Evolutionary conservation across 2,329 filamentous ascomycete genomes (phyloP).

Genomic region (Magnaporthales sp.): DNA sequence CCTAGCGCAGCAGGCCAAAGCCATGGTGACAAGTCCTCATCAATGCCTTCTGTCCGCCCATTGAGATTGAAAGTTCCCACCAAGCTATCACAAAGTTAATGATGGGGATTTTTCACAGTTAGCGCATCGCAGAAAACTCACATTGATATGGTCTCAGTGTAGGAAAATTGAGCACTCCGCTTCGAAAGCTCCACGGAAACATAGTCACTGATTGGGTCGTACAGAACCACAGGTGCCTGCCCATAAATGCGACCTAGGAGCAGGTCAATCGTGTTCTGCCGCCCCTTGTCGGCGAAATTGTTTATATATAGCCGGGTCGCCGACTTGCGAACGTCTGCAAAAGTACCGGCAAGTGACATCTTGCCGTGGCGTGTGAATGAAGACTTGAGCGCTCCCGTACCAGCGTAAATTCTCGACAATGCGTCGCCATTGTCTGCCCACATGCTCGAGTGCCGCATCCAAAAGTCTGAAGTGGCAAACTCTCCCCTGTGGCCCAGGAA

Average conservation of each 20-base stretch:
- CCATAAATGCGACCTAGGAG: constrained; percentile 78
- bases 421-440: constrained; percentile 98
- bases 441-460: constrained; percentile 82
- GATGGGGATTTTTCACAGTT: neutral
- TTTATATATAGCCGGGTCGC: constrained; percentile 94
- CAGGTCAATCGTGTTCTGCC: constrained; percentile 92
- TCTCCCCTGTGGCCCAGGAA: constrained; percentile 70
- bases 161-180: constrained; percentile 64
- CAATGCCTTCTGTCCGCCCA: constrained; percentile 69
- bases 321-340: constrained; percentile 93
- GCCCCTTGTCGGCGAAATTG: constrained; percentile 88
- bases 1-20: constrained; percentile 57
- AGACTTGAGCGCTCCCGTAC: constrained; percentile 89
- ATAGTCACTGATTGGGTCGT: constrained; percentile 90
- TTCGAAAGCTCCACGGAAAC: constrained; percentile 69
- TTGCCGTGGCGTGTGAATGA: constrained; percentile 92
- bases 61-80: constrained; percentile 94
- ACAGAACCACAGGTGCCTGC: constrained; percentile 75
- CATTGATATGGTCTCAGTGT: constrained; percentile 65
- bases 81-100: constrained; percentile 24
- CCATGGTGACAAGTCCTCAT: constrained; percentile 78
- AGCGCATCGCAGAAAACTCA: constrained; percentile 30
- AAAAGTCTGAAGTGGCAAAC: constrained; percentile 69
- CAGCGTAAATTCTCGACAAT: constrained; percentile 90
- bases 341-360: constrained; percentile 86